These are phyloP conservation scores for Suhomyces bolitotheri DNA, from an alignment of 1,139 yeast genomes.

Conservation along the genomic window DNA sequence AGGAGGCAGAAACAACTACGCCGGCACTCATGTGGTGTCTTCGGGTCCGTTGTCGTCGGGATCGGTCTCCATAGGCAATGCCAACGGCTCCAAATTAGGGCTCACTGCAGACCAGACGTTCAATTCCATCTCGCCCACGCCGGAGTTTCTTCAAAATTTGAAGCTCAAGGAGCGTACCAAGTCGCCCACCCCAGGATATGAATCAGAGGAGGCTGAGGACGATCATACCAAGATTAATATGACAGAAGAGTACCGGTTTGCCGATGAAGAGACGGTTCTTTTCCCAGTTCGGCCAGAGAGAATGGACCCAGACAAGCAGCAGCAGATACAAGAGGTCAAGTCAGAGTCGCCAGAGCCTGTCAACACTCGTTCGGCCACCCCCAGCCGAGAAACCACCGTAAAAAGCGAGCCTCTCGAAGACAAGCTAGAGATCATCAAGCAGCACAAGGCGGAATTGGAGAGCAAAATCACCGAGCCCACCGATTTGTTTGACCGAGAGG, in stretches of 20 bases:
- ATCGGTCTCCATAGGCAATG: constrained; percentile 48
- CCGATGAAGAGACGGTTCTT: constrained; percentile 45
- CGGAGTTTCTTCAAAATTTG: constrained; percentile 43
- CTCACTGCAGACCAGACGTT: constrained; percentile 30
- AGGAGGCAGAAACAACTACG: constrained; percentile 48
- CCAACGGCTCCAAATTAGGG: constrained; percentile 29
- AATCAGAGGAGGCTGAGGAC: constrained; percentile 31
- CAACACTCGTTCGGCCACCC: constrained; percentile 21
- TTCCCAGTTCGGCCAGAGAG: constrained; percentile 48
- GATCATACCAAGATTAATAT: constrained; percentile 56
- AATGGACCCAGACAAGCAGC: constrained; percentile 25
- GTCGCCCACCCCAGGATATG: constrained; percentile 12
- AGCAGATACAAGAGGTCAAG: constrained; percentile 9
- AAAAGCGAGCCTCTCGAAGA: constrained; percentile 36
- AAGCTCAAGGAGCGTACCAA: constrained; percentile 29
- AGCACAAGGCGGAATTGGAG: constrained; percentile 32
- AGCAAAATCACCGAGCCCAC: constrained; percentile 32
- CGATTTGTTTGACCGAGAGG: constrained; percentile 34
- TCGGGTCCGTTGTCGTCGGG: constrained; percentile 75
- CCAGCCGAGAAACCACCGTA: constrained; percentile 33
- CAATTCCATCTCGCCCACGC: constrained; percentile 32
- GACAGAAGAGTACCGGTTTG: constrained; percentile 57
- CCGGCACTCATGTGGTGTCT: constrained; percentile 67
- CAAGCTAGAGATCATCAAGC: constrained; percentile 30
- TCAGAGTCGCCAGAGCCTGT: constrained; percentile 20